Evolutionary conservation across 371 early-diverging fungal genomes (phyloP).

Genomic region (Mucor velutinosus): DNA sequence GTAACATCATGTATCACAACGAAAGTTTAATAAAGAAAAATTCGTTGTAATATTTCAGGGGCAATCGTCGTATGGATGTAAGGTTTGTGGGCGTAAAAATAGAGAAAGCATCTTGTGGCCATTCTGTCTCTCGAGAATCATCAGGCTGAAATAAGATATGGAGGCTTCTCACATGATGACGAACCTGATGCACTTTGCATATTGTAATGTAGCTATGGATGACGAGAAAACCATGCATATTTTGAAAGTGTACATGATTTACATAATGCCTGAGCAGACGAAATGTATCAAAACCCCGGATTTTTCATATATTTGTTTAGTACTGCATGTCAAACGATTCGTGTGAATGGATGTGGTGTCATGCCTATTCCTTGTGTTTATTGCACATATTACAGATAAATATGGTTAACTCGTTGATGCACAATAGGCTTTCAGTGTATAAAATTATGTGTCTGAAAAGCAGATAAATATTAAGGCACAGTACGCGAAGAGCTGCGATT

Average conservation of each 20-base stretch:
- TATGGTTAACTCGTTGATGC: background rate
- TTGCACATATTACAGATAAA: background rate
- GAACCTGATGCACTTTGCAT: background rate
- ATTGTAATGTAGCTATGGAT: background rate
- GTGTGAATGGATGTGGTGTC: background rate
- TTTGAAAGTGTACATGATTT: background rate
- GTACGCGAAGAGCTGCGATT: background rate
- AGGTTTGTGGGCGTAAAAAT: background rate
- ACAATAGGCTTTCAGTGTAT: background rate
- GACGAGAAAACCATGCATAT: background rate
- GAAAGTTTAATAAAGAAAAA: background rate
- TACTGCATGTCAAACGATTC: background rate
- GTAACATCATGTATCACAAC: conserved; percentile 2
- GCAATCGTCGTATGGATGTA: background rate
- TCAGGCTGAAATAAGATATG: background rate
- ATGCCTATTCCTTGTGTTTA: background rate
- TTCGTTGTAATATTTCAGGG: background rate
- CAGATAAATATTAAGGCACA: background rate
- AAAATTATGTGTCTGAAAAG: background rate
- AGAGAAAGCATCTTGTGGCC: background rate
- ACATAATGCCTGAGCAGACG: background rate
- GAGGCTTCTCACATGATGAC: background rate
- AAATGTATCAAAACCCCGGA: background rate
- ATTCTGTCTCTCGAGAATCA: background rate
- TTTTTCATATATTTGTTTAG: background rate